Evolutionary conservation across 148 eudicot genomes (phyloP).

Genomic region (Salicornia ramosissima): DNA sequence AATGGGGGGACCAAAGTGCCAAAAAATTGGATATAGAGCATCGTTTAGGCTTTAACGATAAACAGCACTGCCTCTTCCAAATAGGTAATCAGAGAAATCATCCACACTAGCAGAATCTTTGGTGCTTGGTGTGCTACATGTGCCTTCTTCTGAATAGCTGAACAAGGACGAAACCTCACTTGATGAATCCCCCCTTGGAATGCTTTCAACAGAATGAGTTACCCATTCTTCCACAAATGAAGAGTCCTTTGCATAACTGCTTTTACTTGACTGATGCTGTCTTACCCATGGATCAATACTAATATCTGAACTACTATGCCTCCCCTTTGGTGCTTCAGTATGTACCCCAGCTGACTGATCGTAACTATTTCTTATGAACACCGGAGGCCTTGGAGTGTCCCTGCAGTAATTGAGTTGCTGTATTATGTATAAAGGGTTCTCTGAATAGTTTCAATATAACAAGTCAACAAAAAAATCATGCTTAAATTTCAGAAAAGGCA

Average conservation of each 20-base stretch:
- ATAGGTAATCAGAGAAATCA: conserved; percentile 29
- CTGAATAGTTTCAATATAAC: not conserved
- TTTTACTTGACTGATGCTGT: conserved; percentile 30
- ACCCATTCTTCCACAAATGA: conserved; percentile 35
- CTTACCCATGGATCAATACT: conserved; percentile 24
- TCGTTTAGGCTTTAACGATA: conserved; percentile 1
- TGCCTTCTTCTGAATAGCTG: conserved; percentile 35
- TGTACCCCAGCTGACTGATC: conserved; percentile 4
- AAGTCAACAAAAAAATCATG: too few species aligned
- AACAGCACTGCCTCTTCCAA: conserved; percentile 17
- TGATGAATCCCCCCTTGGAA: conserved; percentile 30
- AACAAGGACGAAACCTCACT: conserved; percentile 33
- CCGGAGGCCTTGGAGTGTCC: conserved; percentile 26
- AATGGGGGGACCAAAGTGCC: conserved; percentile 1
- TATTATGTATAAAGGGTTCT: not conserved
- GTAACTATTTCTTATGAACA: not conserved
- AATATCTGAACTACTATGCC: conserved; percentile 1
- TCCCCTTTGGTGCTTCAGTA: conserved; percentile 17
- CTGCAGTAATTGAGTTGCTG: conserved; percentile 16
- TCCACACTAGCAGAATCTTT: conserved; percentile 28
- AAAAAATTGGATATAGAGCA: not conserved
- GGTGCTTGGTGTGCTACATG: conserved; percentile 35
- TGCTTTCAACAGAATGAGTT: conserved; percentile 33
- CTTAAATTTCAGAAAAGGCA: not conserved
- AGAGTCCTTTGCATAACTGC: conserved; percentile 25